Evolutionary conservation across 805 yeast genomes (phyloP).

Genomic region (Pichia californica): DNA sequence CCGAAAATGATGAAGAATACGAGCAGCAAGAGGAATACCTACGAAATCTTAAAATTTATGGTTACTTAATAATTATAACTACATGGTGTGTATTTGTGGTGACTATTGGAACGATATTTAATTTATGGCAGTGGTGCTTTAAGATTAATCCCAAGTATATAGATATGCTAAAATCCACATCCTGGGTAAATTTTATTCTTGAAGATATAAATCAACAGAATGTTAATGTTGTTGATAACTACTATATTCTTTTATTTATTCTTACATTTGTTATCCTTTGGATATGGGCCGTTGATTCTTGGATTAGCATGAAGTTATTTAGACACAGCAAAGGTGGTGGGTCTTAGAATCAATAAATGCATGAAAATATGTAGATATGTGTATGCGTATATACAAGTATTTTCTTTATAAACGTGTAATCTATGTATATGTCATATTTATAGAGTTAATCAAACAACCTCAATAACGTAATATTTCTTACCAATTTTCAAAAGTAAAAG

Average conservation of each 20-base stretch:
- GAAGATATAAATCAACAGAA: conserved; percentile 7
- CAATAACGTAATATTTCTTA: conserved; percentile 59
- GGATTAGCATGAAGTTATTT: conserved; percentile 78
- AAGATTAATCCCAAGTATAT: background rate
- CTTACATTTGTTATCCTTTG: conserved; percentile 35
- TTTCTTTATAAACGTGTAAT: background rate
- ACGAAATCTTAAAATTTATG: conserved; percentile 18
- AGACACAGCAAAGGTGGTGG: conserved; percentile 68
- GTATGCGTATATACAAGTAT: background rate
- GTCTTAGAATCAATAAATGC: too few species aligned
- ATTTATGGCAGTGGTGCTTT: conserved; percentile 28
- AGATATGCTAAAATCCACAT: background rate
- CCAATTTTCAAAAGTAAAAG: conserved; percentile 69
- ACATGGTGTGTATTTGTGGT: conserved; percentile 25
- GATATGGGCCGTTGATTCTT: conserved; percentile 69
- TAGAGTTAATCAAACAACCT: conserved; percentile 21
- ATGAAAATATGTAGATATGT: too few species aligned
- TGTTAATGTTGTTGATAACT: conserved; percentile 18
- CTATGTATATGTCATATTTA: background rate
- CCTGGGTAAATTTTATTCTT: conserved; percentile 6
- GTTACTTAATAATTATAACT: conserved; percentile 20
- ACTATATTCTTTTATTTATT: conserved; percentile 27
- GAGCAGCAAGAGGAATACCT: conserved; percentile 8
- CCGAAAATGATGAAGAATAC: background rate
- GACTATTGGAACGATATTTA: conserved; percentile 26